These are phyloP conservation scores for Debaryomycetaceae sp. DNA, from an alignment of 1,139 yeast genomes.

Conservation along the genomic window DNA sequence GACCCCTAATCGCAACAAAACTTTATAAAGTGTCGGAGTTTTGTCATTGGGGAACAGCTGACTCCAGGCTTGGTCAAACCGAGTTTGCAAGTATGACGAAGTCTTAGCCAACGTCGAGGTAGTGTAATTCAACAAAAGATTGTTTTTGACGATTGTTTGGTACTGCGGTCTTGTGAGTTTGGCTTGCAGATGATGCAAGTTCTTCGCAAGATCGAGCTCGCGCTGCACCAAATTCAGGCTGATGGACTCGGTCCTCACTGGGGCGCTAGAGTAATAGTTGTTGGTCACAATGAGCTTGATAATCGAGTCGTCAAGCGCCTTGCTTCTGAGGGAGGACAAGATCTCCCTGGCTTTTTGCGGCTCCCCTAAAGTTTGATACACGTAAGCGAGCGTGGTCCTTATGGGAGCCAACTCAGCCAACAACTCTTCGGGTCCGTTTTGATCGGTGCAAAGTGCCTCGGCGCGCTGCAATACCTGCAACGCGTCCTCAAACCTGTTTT, in stretches of 20 bases:
- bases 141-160: slow-evolving; percentile 39
- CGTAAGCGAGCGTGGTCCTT: slow-evolving; percentile 64
- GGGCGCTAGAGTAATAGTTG: slow-evolving; percentile 29
- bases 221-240: slow-evolving; percentile 29
- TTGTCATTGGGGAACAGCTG: slow-evolving; percentile 28
- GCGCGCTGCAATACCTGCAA: slow-evolving; percentile 50
- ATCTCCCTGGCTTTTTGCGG: slow-evolving; percentile 38
- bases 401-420: slow-evolving; percentile 57
- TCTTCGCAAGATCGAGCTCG: slow-evolving; percentile 39
- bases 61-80: slow-evolving; percentile 17
- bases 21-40: slow-evolving; percentile 27
- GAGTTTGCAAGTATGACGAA: slow-evolving; percentile 21
- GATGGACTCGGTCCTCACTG: too few species aligned
- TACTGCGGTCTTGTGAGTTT: slow-evolving; percentile 45
- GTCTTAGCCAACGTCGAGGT: slow-evolving; percentile 31
- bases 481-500: slow-evolving; percentile 40
- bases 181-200: slow-evolving; percentile 27
- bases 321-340: slow-evolving; percentile 12
- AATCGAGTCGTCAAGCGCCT: slow-evolving; percentile 27
- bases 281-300: slow-evolving; percentile 30
- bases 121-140: slow-evolving; percentile 35
- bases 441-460: slow-evolving; percentile 20
- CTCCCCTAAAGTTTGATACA: slow-evolving; percentile 47
- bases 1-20: slow-evolving; percentile 26
- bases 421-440: slow-evolving; percentile 38